Evolutionary conservation across 306 rosid species (phyloP).

Genomic region (Lathyrus sativus): DNA sequence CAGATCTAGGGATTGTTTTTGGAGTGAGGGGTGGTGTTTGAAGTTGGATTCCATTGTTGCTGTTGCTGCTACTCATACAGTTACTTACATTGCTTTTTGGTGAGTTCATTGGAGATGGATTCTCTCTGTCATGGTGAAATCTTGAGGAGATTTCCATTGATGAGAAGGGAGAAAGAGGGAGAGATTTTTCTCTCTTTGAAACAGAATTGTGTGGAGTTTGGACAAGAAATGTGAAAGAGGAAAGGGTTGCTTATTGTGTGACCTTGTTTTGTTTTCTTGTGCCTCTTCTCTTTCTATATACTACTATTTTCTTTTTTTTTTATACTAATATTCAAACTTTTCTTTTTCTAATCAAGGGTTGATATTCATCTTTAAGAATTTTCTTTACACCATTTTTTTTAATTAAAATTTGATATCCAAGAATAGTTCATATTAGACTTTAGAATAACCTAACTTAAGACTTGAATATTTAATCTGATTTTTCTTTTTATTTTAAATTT

Average conservation of each 20-base stretch:
- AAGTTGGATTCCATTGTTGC: conserved; percentile 50
- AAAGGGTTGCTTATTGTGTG: conserved; percentile 51
- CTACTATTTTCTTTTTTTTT: conserved; percentile 34
- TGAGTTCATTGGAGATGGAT: conserved; percentile 59
- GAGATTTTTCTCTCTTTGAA: background rate
- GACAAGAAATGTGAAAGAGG: conserved; percentile 41
- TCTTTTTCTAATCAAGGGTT: background rate
- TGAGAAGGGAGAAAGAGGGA: conserved; percentile 32
- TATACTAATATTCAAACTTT: conserved; percentile 21
- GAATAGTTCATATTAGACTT: too few relatives aligned
- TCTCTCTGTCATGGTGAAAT: conserved; percentile 56
- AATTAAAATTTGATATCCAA: too few relatives aligned
- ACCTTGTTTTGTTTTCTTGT: conserved; percentile 48
- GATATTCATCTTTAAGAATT: background rate
- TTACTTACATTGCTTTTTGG: conserved; percentile 65
- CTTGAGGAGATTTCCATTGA: conserved; percentile 75
- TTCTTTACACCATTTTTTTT: too few relatives aligned
- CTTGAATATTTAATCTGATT: too few relatives aligned
- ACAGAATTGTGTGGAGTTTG: conserved; percentile 33
- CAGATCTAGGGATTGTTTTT: conserved; percentile 88
- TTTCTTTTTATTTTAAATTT: too few relatives aligned
- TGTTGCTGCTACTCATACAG: conserved; percentile 42
- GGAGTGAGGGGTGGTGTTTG: conserved; percentile 63
- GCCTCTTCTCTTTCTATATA: conserved; percentile 40
- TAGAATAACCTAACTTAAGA: too few relatives aligned